phyloP scores from a whole-genome alignment of 2,329 filamentous ascomycete genomes.

The Neurospora crassa region DNA sequence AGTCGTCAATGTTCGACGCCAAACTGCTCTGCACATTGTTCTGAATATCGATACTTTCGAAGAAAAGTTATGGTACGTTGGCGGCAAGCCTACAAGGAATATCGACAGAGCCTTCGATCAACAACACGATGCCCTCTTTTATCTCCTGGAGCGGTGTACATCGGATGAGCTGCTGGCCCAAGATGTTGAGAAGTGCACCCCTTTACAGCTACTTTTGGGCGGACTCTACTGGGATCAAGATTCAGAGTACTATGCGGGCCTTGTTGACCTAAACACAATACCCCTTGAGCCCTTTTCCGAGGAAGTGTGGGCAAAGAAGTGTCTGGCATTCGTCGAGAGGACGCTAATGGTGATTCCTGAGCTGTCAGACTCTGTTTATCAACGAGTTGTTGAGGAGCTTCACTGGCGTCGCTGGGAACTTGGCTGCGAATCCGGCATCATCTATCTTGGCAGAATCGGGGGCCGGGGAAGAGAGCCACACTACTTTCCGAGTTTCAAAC shows the following conservation, averaged over 20 bases:
- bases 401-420: background rate
- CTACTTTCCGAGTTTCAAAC: background rate
- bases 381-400: background rate
- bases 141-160: background rate
- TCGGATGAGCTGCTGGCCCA: background rate
- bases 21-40: background rate
- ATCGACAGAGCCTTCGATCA: background rate
- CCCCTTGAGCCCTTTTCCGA: background rate
- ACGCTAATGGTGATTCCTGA: background rate
- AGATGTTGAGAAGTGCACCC: background rate
- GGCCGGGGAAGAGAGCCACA: background rate
- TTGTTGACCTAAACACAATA: background rate
- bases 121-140: background rate
- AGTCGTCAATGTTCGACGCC: background rate
- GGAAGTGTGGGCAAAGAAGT: background rate
- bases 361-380: background rate
- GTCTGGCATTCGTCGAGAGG: background rate
- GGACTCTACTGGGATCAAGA: background rate
- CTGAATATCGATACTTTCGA: background rate
- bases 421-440: background rate
- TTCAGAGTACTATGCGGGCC: background rate
- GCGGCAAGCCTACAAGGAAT: background rate
- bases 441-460: background rate
- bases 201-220: background rate
- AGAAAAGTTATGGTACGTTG: background rate